phyloP scores from a whole-genome alignment of 306 rosid species.

The Nissolia schottii region DNA sequence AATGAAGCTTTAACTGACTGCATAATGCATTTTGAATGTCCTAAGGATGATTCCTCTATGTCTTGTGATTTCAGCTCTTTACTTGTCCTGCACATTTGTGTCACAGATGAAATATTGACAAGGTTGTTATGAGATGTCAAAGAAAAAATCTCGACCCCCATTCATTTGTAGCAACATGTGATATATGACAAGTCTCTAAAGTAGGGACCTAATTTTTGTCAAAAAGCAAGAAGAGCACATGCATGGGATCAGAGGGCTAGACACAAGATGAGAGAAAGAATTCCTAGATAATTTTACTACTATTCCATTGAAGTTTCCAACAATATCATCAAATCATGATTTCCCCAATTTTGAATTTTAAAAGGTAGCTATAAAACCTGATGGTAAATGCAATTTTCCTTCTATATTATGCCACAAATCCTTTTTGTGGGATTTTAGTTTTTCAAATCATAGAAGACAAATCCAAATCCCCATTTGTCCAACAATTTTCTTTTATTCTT shows the following conservation, averaged over 20 bases:
- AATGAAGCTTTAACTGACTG: conserved; percentile 61
- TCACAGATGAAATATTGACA: conserved; percentile 15
- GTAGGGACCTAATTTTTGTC: not conserved
- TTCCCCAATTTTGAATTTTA: not conserved
- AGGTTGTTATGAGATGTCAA: conserved; percentile 14
- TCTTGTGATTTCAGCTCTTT: conserved; percentile 48
- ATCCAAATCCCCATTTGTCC: not conserved
- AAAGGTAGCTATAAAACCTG: not conserved
- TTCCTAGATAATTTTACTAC: not conserved
- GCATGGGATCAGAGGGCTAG: not conserved
- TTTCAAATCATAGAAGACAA: not conserved
- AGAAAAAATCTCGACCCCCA: not conserved
- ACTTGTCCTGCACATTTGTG: conserved; percentile 46
- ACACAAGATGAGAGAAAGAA: not conserved
- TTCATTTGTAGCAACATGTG: conserved; percentile 5
- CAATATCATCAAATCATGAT: not conserved
- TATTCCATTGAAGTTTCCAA: not conserved
- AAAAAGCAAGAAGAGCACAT: not conserved
- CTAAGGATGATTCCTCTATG: conserved; percentile 46
- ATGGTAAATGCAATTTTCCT: not conserved
- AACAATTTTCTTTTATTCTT: not conserved
- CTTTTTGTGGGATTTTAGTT: not conserved
- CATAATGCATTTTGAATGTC: conserved; percentile 58
- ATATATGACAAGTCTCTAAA: conserved; percentile 7
- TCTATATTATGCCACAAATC: not conserved